Percentiles rank a stretch among this genome's conserved stretches.
Conservation (phyloP, 2,329 filamentous ascomycete species). For the Gremmenia infestans region DNA sequence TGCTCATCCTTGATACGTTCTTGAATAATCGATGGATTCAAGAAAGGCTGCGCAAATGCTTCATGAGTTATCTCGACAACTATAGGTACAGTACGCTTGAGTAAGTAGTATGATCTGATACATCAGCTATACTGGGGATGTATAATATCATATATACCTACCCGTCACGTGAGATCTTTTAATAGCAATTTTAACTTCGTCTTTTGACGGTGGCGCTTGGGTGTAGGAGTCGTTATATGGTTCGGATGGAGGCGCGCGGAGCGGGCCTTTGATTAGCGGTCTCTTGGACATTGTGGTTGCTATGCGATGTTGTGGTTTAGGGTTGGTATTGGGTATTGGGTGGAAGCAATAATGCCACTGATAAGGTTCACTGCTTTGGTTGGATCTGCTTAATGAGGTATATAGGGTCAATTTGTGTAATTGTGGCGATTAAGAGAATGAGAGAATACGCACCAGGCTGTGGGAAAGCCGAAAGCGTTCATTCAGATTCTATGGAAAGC, state of each 20-base stretch:
- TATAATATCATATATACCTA: not conserved
- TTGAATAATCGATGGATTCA: conserved; percentile 24
- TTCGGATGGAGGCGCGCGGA: conserved; percentile 13
- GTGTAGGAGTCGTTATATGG: conserved; percentile 15
- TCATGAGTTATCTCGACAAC: conserved; percentile 21
- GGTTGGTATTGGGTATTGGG: too few relatives aligned
- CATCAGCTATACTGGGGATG: not conserved
- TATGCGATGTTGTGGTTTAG: not conserved
- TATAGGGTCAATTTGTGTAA: too few relatives aligned
- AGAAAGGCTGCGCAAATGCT: conserved; percentile 24
- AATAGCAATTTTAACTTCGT: conserved; percentile 14
- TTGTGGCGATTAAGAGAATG: too few relatives aligned
- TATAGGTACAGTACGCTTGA: not conserved
- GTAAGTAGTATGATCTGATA: not conserved
- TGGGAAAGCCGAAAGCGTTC: too few relatives aligned
- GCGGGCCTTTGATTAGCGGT: conserved; percentile 15
- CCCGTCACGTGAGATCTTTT: conserved; percentile 7
- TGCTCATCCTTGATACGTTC: conserved; percentile 14
- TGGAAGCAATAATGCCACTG: too few relatives aligned
- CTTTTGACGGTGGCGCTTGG: conserved; percentile 16
- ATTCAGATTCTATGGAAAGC: too few relatives aligned
- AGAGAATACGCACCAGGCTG: too few relatives aligned
- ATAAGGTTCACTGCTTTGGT: too few relatives aligned
- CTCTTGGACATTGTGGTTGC: not conserved
- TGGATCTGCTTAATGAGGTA: too few relatives aligned